These are phyloP conservation scores for Lentinula novae-zelandiae DNA, from an alignment of 1,284 basidiomycete species.

Conservation along the genomic window DNA sequence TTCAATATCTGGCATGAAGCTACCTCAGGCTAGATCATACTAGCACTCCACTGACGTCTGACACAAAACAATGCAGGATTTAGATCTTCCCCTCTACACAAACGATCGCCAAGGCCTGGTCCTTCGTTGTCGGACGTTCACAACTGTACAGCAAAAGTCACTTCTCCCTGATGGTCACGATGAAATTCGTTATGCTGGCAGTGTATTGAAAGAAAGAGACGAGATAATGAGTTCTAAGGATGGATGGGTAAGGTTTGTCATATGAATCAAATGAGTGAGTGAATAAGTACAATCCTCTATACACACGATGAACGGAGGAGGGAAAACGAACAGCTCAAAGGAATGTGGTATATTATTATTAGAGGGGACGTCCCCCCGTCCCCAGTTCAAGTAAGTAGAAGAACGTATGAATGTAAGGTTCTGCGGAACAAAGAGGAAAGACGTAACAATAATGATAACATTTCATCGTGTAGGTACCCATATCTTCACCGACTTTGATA, in stretches of 20 bases:
- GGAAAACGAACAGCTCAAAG: background rate
- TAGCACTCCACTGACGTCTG: no score
- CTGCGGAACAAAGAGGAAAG: background rate
- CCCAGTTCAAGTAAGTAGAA: background rate
- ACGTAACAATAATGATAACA: conserved; percentile 1
- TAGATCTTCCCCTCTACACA: no score
- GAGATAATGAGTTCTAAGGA: no score
- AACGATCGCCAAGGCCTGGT: no score
- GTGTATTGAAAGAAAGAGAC: no score
- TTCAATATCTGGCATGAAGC: no score
- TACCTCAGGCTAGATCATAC: no score
- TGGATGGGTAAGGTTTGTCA: background rate
- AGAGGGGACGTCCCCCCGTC: background rate
- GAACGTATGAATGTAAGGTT: background rate
- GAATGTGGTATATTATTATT: conserved; percentile 1
- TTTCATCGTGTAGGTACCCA: conserved; percentile 14
- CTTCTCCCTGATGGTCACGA: no score
- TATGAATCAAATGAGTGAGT: background rate
- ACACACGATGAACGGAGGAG: background rate
- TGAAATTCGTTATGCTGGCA: no score
- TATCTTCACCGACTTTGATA: conserved; percentile 17
- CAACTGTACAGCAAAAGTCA: no score
- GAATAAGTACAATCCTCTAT: background rate
- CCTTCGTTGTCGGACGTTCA: no score
- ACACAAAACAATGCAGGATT: no score